Evolutionary conservation across 805 yeast genomes (phyloP).

Genomic region (Candida ulmi): DNA sequence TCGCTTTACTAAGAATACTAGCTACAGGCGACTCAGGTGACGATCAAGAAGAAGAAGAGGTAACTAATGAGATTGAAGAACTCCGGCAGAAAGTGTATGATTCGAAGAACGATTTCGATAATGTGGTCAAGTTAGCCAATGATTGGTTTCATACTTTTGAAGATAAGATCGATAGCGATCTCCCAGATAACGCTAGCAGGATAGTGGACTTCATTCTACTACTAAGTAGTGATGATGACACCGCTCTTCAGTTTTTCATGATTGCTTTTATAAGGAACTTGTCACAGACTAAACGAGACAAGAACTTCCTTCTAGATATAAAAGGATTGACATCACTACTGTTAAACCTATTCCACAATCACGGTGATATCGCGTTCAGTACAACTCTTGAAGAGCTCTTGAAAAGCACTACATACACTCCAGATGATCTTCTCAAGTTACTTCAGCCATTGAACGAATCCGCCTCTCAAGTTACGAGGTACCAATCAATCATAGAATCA

Average conservation of each 20-base stretch:
- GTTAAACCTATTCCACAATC: neutral
- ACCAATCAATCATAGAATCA: neutral
- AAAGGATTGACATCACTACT: neutral
- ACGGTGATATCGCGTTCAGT: neutral
- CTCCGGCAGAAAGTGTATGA: neutral
- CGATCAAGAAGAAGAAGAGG: neutral
- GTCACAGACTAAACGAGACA: neutral
- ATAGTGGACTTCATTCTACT: too few species aligned
- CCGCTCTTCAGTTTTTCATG: neutral
- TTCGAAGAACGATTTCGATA: neutral
- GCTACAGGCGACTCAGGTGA: too few species aligned
- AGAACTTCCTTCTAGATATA: neutral
- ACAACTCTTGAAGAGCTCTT: neutral
- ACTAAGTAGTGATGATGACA: too few species aligned
- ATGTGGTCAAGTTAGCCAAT: neutral
- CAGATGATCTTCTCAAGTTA: slow-evolving; percentile 1
- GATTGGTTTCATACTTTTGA: neutral
- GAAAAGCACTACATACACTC: neutral
- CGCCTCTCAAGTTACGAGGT: neutral
- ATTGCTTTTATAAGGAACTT: neutral
- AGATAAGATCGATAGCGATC: neutral
- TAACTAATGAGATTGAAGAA: neutral
- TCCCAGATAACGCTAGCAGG: too few species aligned
- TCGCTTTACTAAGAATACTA: too few species aligned
- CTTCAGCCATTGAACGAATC: neutral